Conservation (phyloP, 768 basidiomycete genomes). For the Lactifluus pinguis region DNA sequence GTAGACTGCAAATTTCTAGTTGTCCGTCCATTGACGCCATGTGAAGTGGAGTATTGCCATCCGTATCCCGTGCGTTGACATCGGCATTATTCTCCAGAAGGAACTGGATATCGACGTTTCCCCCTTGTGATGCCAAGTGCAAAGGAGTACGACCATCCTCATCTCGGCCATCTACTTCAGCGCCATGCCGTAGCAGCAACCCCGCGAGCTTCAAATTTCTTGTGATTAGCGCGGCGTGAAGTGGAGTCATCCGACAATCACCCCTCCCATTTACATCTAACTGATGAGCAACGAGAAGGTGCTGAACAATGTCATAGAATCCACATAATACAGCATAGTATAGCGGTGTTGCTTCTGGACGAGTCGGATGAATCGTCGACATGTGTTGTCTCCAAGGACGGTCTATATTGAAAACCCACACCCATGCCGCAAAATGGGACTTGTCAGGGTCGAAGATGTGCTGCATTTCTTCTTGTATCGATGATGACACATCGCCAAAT, state of each 20-base stretch:
- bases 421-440: neutral
- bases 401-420: constrained; percentile 1
- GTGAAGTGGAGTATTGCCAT: neutral
- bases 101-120: too few species aligned
- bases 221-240: neutral
- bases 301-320: too few species aligned
- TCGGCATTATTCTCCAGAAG: too few species aligned
- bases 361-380: neutral
- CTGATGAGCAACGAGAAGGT: too few species aligned
- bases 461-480: neutral
- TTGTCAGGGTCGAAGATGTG: neutral
- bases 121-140: too few species aligned
- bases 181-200: too few species aligned
- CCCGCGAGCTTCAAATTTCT: neutral
- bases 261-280: too few species aligned
- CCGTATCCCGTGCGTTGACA: too few species aligned
- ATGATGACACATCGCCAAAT: neutral
- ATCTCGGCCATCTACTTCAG: too few species aligned
- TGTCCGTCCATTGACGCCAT: neutral
- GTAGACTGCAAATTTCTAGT: neutral
- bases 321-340: too few species aligned
- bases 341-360: too few species aligned
- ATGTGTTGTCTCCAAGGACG: neutral
- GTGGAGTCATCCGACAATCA: neutral
- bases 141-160: too few species aligned